Base-by-base conservation (phyloP, 805 yeast genomes). In the Saccharomyces paradoxus region DNA sequence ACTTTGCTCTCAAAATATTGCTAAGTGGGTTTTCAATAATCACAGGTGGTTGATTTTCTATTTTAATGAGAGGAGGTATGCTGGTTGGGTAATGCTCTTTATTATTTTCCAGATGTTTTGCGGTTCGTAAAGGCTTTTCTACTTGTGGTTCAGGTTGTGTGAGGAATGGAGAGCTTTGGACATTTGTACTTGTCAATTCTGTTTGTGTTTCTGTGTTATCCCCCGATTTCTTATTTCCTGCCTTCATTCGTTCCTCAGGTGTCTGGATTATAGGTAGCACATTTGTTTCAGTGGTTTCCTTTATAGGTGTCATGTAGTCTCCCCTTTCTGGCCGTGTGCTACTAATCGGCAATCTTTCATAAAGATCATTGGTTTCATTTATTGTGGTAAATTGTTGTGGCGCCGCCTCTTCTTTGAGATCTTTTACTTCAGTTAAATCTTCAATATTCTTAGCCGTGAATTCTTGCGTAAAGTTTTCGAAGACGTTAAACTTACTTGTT, bases 1-100 rank as follows among this genome's bases (percentile, higher is more conserved):
- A 67, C 5, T 66, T 59, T 6, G 58, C 62, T 56, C 80, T 73
- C 26, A 81, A 57, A 1, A 58, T 59, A 3, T 66, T 65, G 63
- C 78, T 81, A 47, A 78, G 70, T 2, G 91, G 85, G 49, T 77
- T 65, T n/a, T 63, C 66, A 37, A 67, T 58, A 37, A 55, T 58
- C 17, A 30, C 44, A 3, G 41, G 17, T 17, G 8, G 13, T 27
- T 47, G n/a, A 28, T 1, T 46, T n/a, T 4, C 13, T 31, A 9
- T 55, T 53, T 22, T 28, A 4, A 7, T 22, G 7, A 28, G 7
- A n/a, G 49, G 12, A 27, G 49, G 22, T 21, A n/a, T 22, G 24
- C 1, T 10, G 31, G 37, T n/a, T 21, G 32, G 13, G 14, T 48
- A n/a, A 14, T 27, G 4, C 21, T 49, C 13, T 12, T 28, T 14